Evolutionary conservation across 495 filamentous ascomycete species (phyloP).

Genomic region (Aspergillus funiculosus): DNA sequence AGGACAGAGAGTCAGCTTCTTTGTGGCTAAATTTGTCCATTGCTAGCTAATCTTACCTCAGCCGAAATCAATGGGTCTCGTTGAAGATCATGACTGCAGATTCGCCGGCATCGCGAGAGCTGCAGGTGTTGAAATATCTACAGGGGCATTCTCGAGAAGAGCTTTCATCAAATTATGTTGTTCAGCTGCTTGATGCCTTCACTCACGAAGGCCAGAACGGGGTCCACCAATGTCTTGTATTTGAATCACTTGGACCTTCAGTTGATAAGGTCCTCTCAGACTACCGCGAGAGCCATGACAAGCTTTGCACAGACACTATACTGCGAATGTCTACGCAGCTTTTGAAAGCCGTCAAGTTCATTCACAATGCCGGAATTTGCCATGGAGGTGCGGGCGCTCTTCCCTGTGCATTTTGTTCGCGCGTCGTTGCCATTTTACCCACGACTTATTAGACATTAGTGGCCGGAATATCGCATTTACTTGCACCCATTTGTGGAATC

Average conservation of each 20-base stretch:
- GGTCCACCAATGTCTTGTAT: constrained; percentile 41
- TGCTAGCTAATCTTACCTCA: constrained; percentile 18
- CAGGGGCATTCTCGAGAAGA: constrained; percentile 20
- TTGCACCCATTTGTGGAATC: constrained; percentile 18
- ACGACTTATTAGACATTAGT: constrained; percentile 36
- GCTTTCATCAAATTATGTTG: constrained; percentile 20
- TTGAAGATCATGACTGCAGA: constrained; percentile 26
- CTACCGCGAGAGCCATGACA: constrained; percentile 19
- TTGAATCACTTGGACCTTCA: constrained; percentile 41
- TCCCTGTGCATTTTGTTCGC: constrained; percentile 1
- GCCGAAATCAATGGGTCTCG: constrained; percentile 26
- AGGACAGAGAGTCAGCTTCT: constrained; percentile 29
- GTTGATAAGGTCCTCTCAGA: constrained; percentile 25
- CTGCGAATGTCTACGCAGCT: constrained; percentile 42
- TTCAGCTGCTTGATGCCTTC: constrained; percentile 39
- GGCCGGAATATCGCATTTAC: constrained; percentile 45
- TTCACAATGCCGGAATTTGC: constrained; percentile 39
- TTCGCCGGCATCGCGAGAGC: constrained; percentile 14
- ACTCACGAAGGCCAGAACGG: constrained; percentile 39
- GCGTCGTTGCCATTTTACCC: constrained; percentile 9
- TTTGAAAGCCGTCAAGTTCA: constrained; percentile 32
- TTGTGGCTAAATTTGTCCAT: constrained; percentile 7
- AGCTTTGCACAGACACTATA: constrained; percentile 35
- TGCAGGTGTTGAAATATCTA: constrained; percentile 21
- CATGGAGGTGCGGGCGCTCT: constrained; percentile 34